A percentile compares a stretch with the other conserved stretches of the same genome.
Conservation (phyloP, 1,284 basidiomycete species). For the Coniophora puteana region DNA sequence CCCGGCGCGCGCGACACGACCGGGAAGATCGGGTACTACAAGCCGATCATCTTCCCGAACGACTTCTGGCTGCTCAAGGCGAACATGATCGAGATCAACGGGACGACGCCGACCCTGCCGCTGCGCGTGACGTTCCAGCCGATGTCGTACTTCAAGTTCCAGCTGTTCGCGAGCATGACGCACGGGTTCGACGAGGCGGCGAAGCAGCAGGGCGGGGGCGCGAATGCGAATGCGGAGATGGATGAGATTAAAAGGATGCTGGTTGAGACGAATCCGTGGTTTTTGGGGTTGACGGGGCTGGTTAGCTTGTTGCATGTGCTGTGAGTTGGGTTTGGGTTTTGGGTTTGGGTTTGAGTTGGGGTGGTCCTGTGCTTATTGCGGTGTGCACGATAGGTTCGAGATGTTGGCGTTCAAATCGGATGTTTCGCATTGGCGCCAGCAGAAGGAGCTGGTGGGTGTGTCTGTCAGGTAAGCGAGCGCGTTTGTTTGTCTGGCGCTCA, state of each 20-base stretch:
- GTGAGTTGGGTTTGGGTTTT: slow-evolving; percentile 40
- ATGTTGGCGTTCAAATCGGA: slow-evolving; percentile 94
- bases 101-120: slow-evolving; percentile 69
- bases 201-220: slow-evolving; percentile 61
- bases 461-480: slow-evolving; percentile 61
- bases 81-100: slow-evolving; percentile 78
- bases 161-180: slow-evolving; percentile 78
- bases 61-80: slow-evolving; percentile 91
- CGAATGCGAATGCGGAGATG: slow-evolving; percentile 64
- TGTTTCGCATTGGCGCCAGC: slow-evolving; percentile 92
- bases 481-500: slow-evolving; percentile 7
- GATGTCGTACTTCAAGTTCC: slow-evolving; percentile 84
- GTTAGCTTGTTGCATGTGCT: slow-evolving; percentile 88
- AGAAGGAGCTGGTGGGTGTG: slow-evolving; percentile 84
- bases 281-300: slow-evolving; percentile 76
- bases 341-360: slow-evolving; percentile 14
- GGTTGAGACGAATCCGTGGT: slow-evolving; percentile 91
- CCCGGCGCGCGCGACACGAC: slow-evolving; percentile 56
- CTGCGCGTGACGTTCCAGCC: slow-evolving; percentile 83
- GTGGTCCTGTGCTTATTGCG: slow-evolving; percentile 6
- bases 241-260: slow-evolving; percentile 95
- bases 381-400: slow-evolving; percentile 64
- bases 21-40: slow-evolving; percentile 67
- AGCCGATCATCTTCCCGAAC: slow-evolving; percentile 89
- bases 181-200: slow-evolving; percentile 80